Base-by-base conservation (phyloP, 2,329 filamentous ascomycete genomes). In the Epichloe festucae region DNA sequence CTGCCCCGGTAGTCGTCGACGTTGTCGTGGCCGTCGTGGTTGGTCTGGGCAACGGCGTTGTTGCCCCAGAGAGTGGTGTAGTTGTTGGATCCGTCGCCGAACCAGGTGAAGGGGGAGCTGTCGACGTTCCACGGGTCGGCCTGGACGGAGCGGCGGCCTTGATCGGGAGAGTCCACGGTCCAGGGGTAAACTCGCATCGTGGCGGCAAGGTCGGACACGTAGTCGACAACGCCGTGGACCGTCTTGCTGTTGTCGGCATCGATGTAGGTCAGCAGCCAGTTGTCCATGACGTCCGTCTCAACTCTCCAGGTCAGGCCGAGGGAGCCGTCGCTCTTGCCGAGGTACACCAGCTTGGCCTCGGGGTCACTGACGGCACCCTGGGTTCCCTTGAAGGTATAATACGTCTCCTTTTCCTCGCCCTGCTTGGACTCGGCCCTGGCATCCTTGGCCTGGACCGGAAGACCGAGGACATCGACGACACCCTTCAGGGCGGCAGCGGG, bases 41-140 rank as follows among this genome's bases (percentile, higher is more conserved):
- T 66, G 2, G 59, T 56, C 53, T 81, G 78, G 0, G 76, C 75
- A 43, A 77, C 73, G 42, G 59, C 78, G 57, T 82, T 82, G 68
- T 82, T 82, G 41, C 79, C 79, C 1, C 72, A 70, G 4, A 77
- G 78, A 0, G 70, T 74, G 41, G 71, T 75, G 63, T 75, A 81
- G 39, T 66, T 69, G 27, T 58, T 66, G 5, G 57, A 61, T 5
- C 77, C 77, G 42, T 75, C 70, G 46, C 27, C 7, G 27, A 31
- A 31, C 27, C 27, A 31, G 27, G 27, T 31, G 2, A 31, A 31
- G 27, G 27, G 27, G 27, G 27, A 31, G 27, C 27, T 31, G 27
- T 31, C 27, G 27, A 31, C 7, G 27, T 31, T 31, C 27, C 27
- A 31, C 27, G 27, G 27, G 27, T 31, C 27, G 7, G 27, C 8